Evolutionary conservation across 1,284 basidiomycete genomes (phyloP).

Genomic region (Xerocomus nothofagi): DNA sequence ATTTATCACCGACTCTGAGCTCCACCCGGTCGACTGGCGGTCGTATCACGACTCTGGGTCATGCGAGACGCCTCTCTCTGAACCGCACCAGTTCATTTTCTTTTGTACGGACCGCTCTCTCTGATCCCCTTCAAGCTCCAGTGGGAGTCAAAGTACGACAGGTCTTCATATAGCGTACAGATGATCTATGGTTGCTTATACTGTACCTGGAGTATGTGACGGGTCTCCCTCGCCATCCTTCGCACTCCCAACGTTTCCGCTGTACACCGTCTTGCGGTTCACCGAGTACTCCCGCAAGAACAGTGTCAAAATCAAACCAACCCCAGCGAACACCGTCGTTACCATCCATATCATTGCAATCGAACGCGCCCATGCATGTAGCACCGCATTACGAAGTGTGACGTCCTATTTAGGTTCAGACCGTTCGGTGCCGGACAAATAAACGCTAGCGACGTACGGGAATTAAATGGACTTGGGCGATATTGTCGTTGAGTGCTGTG

Average conservation of each 20-base stretch:
- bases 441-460: slow-evolving; percentile 40
- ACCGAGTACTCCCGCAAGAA: slow-evolving; percentile 63
- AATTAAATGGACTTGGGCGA: slow-evolving; percentile 53
- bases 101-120: background rate
- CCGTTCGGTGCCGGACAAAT: background rate
- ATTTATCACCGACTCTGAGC: background rate
- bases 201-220: background rate
- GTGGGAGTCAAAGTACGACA: no score
- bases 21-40: no score
- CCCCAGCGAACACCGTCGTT: slow-evolving; percentile 56
- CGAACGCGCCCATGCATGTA: slow-evolving; percentile 68
- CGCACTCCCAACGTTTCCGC: slow-evolving; percentile 27
- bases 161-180: no score
- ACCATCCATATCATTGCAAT: slow-evolving; percentile 75
- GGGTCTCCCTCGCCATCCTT: slow-evolving; percentile 4
- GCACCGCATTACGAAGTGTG: slow-evolving; percentile 47
- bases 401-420: slow-evolving; percentile 44
- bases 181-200: background rate
- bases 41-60: background rate
- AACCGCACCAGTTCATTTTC: no score
- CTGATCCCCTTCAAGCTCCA: background rate
- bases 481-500: slow-evolving; percentile 52
- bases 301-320: slow-evolving; percentile 54
- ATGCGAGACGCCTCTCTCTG: no score
- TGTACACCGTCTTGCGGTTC: slow-evolving; percentile 49